phyloP scores from a whole-genome alignment of 495 filamentous ascomycete species.

The Bryoglossum gracile region DNA sequence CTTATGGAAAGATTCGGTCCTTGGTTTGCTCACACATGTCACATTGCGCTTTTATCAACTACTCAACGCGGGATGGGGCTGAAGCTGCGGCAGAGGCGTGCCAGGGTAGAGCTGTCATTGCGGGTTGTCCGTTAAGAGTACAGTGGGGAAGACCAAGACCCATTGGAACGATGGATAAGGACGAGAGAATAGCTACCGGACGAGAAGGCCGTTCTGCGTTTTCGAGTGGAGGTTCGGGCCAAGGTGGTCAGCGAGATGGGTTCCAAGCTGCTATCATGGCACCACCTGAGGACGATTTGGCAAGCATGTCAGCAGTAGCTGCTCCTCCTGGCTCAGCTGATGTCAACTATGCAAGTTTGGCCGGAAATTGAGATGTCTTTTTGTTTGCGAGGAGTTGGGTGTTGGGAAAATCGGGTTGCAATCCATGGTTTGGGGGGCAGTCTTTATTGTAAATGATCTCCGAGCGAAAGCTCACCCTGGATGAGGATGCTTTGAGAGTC shows the following conservation, averaged over 20 bases:
- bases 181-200: constrained; percentile 67
- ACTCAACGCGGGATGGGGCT: constrained; percentile 68
- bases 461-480: too few species aligned
- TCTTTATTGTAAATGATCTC: too few species aligned
- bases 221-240: constrained; percentile 15
- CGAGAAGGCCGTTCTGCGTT: constrained; percentile 60
- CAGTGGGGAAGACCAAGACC: constrained; percentile 90
- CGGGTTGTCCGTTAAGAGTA: constrained; percentile 79
- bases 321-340: constrained; percentile 78
- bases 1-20: constrained; percentile 80
- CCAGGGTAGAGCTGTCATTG: constrained; percentile 77
- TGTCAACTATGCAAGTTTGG: constrained; percentile 76
- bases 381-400: constrained; percentile 27
- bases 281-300: constrained; percentile 37
- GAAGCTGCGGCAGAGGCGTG: constrained; percentile 78
- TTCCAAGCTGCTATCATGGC: constrained; percentile 30
- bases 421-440: too few species aligned
- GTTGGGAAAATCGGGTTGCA: too few species aligned
- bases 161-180: constrained; percentile 79
- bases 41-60: constrained; percentile 96
- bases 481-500: too few species aligned
- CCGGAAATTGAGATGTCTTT: constrained; percentile 55
- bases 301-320: constrained; percentile 49
- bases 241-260: constrained; percentile 16
- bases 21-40: constrained; percentile 93